phyloP scores from a whole-genome alignment of 352 stramenopile genomes.

The Plasmopara muralis region DNA sequence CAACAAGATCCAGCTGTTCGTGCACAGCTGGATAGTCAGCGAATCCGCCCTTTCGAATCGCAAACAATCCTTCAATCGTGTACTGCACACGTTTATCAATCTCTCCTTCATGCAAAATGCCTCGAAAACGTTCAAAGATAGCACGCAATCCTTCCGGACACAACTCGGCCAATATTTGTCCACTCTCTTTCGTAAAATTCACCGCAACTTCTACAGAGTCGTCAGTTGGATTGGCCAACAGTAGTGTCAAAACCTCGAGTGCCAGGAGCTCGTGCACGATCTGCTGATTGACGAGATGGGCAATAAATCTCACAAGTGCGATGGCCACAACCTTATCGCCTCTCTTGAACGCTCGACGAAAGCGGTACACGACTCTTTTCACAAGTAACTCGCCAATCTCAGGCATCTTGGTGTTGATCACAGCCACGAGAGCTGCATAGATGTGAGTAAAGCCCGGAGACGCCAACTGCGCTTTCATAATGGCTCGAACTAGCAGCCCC shows the following conservation, averaged over 20 bases:
- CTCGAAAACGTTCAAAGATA: constrained; percentile 96
- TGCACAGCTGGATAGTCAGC: constrained; percentile 91
- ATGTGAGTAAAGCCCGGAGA: constrained; percentile 95
- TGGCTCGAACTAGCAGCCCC: constrained; percentile 89
- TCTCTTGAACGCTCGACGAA: constrained; percentile 94
- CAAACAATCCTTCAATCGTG: constrained; percentile 97
- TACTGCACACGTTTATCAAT: constrained; percentile 98
- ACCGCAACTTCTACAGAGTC: constrained; percentile 98
- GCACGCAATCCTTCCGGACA: constrained; percentile 89
- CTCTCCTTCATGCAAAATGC: constrained; percentile 95
- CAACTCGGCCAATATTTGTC: constrained; percentile 81
- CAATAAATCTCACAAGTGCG: constrained; percentile 94
- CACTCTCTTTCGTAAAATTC: constrained; percentile 96
- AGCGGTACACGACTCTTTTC: constrained; percentile 91
- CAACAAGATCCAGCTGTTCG: constrained; percentile 95
- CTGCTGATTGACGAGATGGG: constrained; percentile 98
- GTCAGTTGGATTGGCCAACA: constrained; percentile 96
- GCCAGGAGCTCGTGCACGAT: constrained; percentile 96
- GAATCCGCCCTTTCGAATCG: constrained; percentile 94
- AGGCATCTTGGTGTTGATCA: constrained; percentile 99
- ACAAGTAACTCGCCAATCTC: constrained; percentile 95
- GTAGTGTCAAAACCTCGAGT: constrained; percentile 94
- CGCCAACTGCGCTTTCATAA: constrained; percentile 95
- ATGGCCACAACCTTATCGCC: constrained; percentile 94
- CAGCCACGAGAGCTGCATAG: constrained; percentile 94